These are phyloP conservation scores for Fusarium papillatum DNA, from an alignment of 2,329 filamentous ascomycete species.

Conservation along the genomic window DNA sequence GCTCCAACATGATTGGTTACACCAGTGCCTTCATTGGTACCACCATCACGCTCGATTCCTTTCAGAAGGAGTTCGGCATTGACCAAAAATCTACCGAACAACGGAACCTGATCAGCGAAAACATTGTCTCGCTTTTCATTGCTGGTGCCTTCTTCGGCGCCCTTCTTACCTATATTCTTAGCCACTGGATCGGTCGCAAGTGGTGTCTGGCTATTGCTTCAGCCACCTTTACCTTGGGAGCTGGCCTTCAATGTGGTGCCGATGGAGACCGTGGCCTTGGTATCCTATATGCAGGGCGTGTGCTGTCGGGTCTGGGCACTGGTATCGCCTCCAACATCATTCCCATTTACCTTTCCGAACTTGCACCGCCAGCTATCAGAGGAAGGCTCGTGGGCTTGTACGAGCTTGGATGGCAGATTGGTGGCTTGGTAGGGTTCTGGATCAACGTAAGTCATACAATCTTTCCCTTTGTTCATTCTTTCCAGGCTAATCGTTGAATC, in stretches of 20 bases:
- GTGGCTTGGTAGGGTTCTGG: slow-evolving; percentile 66
- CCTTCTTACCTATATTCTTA: slow-evolving; percentile 64
- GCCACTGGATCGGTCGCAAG: slow-evolving; percentile 37
- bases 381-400: slow-evolving; percentile 68
- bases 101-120: slow-evolving; percentile 68
- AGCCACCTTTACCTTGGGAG: slow-evolving; percentile 54
- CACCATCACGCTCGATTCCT: slow-evolving; percentile 73
- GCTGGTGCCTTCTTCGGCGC: slow-evolving; percentile 80
- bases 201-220: slow-evolving; percentile 54
- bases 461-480: not conserved
- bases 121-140: slow-evolving; percentile 77
- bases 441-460: slow-evolving; percentile 52
- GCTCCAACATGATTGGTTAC: slow-evolving; percentile 57
- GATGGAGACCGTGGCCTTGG: slow-evolving; percentile 62
- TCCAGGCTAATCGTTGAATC: not conserved
- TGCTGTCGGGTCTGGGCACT: slow-evolving; percentile 64
- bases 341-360: slow-evolving; percentile 60
- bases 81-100: slow-evolving; percentile 54
- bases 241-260: slow-evolving; percentile 68
- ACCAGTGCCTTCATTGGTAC: slow-evolving; percentile 75
- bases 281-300: slow-evolving; percentile 63
- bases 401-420: slow-evolving; percentile 66
- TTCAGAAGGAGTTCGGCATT: slow-evolving; percentile 72
- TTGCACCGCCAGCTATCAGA: slow-evolving; percentile 65
- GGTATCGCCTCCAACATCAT: slow-evolving; percentile 55